Percentiles rank a stretch among this genome's conserved stretches.
phyloP scores from a whole-genome alignment of 176 grass and related monocot species.

The Rhynchospora pubera region DNA sequence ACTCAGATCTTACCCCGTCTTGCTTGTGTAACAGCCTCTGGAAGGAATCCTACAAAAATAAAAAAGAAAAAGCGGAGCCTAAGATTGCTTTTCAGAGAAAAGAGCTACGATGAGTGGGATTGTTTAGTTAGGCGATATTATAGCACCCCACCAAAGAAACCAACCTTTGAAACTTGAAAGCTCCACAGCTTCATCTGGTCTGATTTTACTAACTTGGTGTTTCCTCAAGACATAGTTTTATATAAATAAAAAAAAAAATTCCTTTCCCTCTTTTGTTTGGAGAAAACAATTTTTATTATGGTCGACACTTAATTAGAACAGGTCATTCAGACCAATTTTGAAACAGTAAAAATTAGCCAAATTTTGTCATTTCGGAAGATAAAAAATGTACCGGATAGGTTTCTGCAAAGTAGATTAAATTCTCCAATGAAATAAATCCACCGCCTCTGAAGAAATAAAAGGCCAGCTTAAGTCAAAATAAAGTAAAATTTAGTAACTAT shows the following conservation, averaged over 20 bases:
- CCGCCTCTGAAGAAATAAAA: conserved; percentile 35
- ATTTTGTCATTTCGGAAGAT: conserved; percentile 6
- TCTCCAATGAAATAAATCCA: conserved; percentile 74
- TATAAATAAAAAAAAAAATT: background rate
- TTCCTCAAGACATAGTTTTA: background rate
- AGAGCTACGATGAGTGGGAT: background rate
- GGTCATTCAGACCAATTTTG: background rate
- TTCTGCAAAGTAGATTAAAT: conserved; percentile 64
- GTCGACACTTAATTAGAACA: background rate
- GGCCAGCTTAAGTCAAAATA: background rate
- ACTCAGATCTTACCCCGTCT: conserved; percentile 51
- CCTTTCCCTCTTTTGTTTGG: background rate
- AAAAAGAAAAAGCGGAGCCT: conserved; percentile 9
- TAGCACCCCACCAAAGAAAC: background rate
- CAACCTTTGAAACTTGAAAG: background rate
- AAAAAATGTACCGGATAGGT: conserved; percentile 47
- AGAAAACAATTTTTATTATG: background rate
- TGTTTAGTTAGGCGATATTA: background rate
- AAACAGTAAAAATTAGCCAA: background rate
- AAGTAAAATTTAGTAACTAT: conserved; percentile 22
- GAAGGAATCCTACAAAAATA: conserved; percentile 55
- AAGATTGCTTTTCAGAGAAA: conserved; percentile 15
- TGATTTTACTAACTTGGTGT: background rate
- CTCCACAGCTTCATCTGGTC: background rate
- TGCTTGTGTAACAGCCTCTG: conserved; percentile 53